phyloP scores from a whole-genome alignment of 441 rosid species.

The Francoa sonchifolia region DNA sequence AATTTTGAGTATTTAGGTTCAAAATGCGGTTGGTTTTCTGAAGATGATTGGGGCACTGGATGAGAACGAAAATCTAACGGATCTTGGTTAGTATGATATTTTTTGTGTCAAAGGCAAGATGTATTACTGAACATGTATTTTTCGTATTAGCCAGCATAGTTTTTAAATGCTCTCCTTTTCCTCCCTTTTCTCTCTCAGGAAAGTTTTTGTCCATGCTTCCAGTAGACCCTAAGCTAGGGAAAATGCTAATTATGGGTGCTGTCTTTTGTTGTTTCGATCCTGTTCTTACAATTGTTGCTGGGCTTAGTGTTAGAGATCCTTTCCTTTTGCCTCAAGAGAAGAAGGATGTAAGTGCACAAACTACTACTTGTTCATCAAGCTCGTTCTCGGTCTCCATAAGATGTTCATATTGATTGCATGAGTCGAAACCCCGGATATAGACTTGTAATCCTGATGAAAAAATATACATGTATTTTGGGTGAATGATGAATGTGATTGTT shows the following conservation, averaged over 20 bases:
- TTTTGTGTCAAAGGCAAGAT: constrained; percentile 7
- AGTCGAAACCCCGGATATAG: constrained; percentile 1
- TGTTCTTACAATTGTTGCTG: constrained; percentile 78
- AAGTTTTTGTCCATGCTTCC: constrained; percentile 81
- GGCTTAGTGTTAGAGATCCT: constrained; percentile 98
- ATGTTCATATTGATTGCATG: too few species aligned
- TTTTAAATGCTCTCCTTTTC: constrained; percentile 5
- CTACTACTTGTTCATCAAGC: too few species aligned
- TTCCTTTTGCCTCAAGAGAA: constrained; percentile 98
- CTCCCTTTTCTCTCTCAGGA: constrained; percentile 31
- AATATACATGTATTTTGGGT: too few species aligned
- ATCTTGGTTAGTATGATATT: constrained; percentile 62
- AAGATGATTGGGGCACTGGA: constrained; percentile 90
- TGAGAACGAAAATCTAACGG: constrained; percentile 79
- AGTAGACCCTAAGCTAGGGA: constrained; percentile 98
- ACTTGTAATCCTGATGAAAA: too few species aligned
- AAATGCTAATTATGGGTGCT: constrained; percentile 98
- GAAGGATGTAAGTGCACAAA: constrained; percentile 60
- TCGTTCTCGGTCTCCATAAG: too few species aligned
- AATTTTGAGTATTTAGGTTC: constrained; percentile 40
- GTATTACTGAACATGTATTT: constrained; percentile 2
- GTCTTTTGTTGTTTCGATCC: constrained; percentile 94
- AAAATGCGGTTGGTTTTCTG: constrained; percentile 84
- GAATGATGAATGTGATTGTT: too few species aligned
- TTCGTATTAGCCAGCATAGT: constrained; percentile 2